Base-by-base conservation (phyloP, 495 filamentous ascomycete genomes). In the Hyaloscypha hepaticicola region DNA sequence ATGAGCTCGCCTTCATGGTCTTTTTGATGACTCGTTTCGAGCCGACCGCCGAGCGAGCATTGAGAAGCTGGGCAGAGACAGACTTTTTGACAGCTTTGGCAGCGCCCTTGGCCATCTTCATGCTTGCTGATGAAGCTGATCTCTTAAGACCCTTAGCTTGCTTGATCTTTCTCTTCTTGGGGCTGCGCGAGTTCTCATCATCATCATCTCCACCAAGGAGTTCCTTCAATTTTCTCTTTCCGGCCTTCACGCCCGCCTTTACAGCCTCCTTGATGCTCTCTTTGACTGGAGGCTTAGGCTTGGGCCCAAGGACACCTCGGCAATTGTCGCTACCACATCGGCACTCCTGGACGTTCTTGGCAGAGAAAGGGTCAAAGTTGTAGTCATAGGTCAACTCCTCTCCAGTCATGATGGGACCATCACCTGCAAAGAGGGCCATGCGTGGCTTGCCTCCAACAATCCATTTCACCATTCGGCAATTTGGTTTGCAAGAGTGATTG, bases 381-480 rank as follows among this genome's bases (percentile, higher is more conserved):
- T 99, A 99, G 80, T 99, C 95, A 75, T 99, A 99, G n/a, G 93
- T 98, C 65, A 99, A 78, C 73, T 99, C 95, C 56, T 97, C 92
- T 41, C 95, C 95, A 26, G 92, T 96, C 82, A 89, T 90, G 72
- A 99, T 90, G 1, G 90, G 92, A 11, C 81, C 78, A 65, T 96
- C 91, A 11, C 94, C 93, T 28, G 95, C 96, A 74, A 99, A 99
- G 1, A 99, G 84, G 25, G 93, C 95, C 93, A 99, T 98, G 57
- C 95, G 88, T 51, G 95, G 96, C 70, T 96, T 92, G 21, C 92
- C 92, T 33, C 86, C 86, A n/a, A 99, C 95, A 57, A 92, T 94
- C 92, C 92, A 96, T 77, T 97, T 97, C 59, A 93, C 88, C 90
- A 99, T 97, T 28, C 88, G 83, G 75, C 94, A 98, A 76, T 99